These are phyloP conservation scores for Claviceps fusiformis DNA, from an alignment of 2,329 filamentous ascomycete genomes.

Conservation along the genomic window DNA sequence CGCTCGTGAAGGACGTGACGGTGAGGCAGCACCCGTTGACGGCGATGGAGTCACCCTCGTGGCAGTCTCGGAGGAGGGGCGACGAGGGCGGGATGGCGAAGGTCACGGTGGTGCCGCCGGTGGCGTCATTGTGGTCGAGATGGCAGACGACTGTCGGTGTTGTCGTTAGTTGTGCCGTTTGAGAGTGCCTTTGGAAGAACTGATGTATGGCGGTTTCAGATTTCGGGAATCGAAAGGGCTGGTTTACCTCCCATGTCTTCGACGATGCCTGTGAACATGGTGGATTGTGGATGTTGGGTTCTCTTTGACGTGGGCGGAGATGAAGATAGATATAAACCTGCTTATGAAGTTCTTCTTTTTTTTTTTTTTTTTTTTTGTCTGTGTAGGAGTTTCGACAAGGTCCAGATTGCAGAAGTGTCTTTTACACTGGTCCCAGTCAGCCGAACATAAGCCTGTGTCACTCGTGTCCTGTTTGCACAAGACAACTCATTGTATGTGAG, in stretches of 20 bases:
- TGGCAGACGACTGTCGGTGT: slow-evolving; percentile 52
- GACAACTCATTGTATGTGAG: not conserved
- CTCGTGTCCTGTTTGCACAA: not conserved
- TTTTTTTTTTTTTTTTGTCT: too few species aligned
- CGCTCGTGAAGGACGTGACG: slow-evolving; percentile 45
- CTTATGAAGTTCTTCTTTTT: too few species aligned
- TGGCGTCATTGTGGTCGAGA: slow-evolving; percentile 66
- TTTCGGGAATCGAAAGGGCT: not conserved
- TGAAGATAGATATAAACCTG: not conserved
- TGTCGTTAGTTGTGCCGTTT: too few species aligned
- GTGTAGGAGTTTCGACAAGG: too few species aligned
- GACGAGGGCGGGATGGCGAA: slow-evolving; percentile 56
- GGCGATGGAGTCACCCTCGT: slow-evolving; percentile 84
- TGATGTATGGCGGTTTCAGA: too few species aligned
- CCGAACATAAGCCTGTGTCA: not conserved
- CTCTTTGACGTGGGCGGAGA: too few species aligned
- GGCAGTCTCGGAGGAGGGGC: slow-evolving; percentile 67
- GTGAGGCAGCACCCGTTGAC: slow-evolving; percentile 95
- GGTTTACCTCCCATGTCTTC: slow-evolving; percentile 73
- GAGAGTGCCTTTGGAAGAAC: too few species aligned
- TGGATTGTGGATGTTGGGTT: slow-evolving; percentile 8
- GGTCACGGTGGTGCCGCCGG: slow-evolving; percentile 80
- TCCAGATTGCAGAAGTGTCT: too few species aligned
- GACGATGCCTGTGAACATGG: slow-evolving; percentile 92
- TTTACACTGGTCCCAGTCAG: not conserved